Evolutionary conservation across 1,139 yeast genomes (phyloP).

Genomic region (Suhomyces anneliseae): DNA sequence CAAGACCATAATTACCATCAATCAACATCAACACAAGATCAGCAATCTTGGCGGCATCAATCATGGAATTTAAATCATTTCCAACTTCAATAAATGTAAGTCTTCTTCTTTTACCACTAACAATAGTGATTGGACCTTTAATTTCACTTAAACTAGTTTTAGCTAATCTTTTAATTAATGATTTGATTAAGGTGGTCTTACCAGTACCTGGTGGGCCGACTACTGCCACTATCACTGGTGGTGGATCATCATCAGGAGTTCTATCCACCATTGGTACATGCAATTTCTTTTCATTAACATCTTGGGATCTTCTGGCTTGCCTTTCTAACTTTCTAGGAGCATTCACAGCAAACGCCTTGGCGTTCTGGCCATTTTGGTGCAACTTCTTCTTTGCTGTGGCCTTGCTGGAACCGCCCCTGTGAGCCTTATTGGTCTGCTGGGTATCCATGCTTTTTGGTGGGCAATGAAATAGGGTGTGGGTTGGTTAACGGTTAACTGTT

Average conservation of each 20-base stretch:
- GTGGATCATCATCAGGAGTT: slow-evolving; percentile 97
- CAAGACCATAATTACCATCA: slow-evolving; percentile 97
- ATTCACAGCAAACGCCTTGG: slow-evolving; percentile 90
- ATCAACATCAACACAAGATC: slow-evolving; percentile 85
- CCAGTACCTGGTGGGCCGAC: slow-evolving; percentile 99
- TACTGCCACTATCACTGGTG: slow-evolving; percentile 93
- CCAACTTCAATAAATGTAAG: slow-evolving; percentile 91
- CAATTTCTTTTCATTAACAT: slow-evolving; percentile 77
- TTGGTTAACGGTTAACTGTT: too few relatives aligned
- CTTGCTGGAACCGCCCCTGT: slow-evolving; percentile 52
- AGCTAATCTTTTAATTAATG: slow-evolving; percentile 84
- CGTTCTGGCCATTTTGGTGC: slow-evolving; percentile 89
- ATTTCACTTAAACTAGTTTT: slow-evolving; percentile 83
- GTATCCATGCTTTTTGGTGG: slow-evolving; percentile 14
- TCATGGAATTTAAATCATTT: slow-evolving; percentile 92
- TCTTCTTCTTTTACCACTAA: slow-evolving; percentile 91
- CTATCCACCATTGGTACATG: slow-evolving; percentile 98
- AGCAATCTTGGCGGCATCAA: slow-evolving; percentile 93
- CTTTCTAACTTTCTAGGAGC: slow-evolving; percentile 89
- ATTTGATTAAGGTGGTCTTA: slow-evolving; percentile 87
- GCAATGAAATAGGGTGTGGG: too few relatives aligned
- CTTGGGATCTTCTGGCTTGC: slow-evolving; percentile 82
- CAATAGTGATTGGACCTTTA: slow-evolving; percentile 97
- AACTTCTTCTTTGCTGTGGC: slow-evolving; percentile 80
- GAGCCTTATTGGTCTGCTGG: slow-evolving; percentile 60